These are phyloP conservation scores for Apiospora aurea DNA, from an alignment of 2,329 filamentous ascomycete genomes.

Conservation along the genomic window DNA sequence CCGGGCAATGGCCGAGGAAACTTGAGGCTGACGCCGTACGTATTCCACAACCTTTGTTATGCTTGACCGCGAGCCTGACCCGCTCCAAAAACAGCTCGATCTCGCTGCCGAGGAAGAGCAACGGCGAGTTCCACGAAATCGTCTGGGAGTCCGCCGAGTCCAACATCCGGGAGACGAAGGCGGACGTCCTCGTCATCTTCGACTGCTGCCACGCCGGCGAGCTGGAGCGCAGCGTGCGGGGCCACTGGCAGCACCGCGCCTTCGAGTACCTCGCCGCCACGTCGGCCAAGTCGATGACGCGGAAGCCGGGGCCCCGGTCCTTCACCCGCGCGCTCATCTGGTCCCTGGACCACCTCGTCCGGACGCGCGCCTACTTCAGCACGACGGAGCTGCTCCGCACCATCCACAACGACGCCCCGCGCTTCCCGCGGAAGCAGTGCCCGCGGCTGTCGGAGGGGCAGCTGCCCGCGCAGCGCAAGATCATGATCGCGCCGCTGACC, in stretches of 20 bases:
- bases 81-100: not conserved
- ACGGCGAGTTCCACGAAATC: not conserved
- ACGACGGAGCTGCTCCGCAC: not conserved
- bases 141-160: not conserved
- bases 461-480: not conserved
- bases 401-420: not conserved
- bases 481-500: not conserved
- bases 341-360: not conserved
- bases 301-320: not conserved
- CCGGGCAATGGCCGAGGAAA: not conserved
- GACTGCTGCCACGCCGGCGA: slow-evolving; percentile 2
- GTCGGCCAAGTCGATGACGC: not conserved
- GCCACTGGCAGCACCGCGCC: not conserved
- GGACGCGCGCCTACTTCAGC: not conserved
- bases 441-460: not conserved
- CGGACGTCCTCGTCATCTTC: not conserved
- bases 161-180: not conserved
- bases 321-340: not conserved
- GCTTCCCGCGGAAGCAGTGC: not conserved
- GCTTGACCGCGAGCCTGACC: not conserved
- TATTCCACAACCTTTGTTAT: too few species aligned
- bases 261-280: not conserved
- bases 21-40: not conserved
- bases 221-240: not conserved
- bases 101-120: not conserved